Evolutionary conservation across 179 eudicot species (phyloP).

Genomic region (Silene coronaria): DNA sequence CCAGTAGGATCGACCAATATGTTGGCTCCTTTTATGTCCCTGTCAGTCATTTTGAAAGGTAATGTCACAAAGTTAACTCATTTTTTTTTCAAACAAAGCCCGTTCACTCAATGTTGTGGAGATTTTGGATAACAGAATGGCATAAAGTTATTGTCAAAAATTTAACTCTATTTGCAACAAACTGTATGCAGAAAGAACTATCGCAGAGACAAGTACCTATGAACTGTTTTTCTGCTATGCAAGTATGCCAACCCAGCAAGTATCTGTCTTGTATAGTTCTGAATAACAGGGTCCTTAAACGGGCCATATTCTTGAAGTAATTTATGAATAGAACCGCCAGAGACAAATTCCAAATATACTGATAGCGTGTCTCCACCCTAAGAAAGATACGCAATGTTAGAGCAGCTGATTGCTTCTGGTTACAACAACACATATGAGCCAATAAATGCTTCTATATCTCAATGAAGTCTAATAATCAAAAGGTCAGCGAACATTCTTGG

Average conservation of each 20-base stretch:
- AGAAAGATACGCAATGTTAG: constrained; percentile 15
- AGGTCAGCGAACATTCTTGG: not conserved
- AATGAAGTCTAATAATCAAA: not conserved
- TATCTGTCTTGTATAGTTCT: constrained; percentile 87
- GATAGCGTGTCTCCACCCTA: constrained; percentile 89
- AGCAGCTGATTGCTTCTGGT: not conserved
- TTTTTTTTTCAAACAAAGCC: not conserved
- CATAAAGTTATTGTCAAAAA: not conserved
- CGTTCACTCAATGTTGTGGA: not conserved
- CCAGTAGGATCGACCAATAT: constrained; percentile 90
- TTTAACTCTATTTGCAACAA: not conserved
- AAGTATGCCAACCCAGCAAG: constrained; percentile 82
- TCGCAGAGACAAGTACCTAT: constrained; percentile 47
- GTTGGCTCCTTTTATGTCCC: constrained; percentile 99
- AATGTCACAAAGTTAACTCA: not conserved
- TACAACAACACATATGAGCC: not conserved
- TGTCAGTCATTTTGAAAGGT: constrained; percentile 28
- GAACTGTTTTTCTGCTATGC: constrained; percentile 83
- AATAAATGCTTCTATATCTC: not conserved
- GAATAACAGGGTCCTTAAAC: constrained; percentile 88
- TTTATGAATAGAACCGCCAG: constrained; percentile 97
- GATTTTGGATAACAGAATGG: not conserved
- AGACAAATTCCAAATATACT: constrained; percentile 83
- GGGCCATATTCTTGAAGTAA: constrained; percentile 92
- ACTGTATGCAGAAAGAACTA: not conserved